Evolutionary conservation across 306 rosid genomes (phyloP), one percentile per base, ranked within the genome.

Genomic region (Quercus parvula): DNA sequence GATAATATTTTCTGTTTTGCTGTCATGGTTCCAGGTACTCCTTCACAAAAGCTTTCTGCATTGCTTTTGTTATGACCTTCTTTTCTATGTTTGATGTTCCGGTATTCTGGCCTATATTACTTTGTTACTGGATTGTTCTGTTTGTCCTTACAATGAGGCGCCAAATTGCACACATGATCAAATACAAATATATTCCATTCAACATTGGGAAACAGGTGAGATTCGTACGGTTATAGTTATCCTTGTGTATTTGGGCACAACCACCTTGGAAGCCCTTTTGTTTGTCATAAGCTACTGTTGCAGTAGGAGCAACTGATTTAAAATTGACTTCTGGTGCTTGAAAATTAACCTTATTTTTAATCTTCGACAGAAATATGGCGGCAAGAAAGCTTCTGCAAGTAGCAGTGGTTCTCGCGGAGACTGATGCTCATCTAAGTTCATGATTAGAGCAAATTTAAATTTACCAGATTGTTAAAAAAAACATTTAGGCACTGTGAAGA

Each of bases 61-160:
- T 88, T 18, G 97, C 94, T 17, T 94, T 94, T 75, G 49, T 87
- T 77, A 92, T 94, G 98, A 94, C 98, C 44, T 92, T 94, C 93
- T 91, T 94, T 68, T 92, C 98, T 12, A 56, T 86, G 77, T 94
- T 94, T 79, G 98, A 94, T 73, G 93, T 94, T 73, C 98, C 98
- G 61, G 97, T 92, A 71, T 94, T 94, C 73, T 94, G 98, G 97
- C 98, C 98, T 11, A 94, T 92, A 71, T 77, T 94, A 61, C 96
- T 94, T 63, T 89, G 89, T 77, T 94, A 94, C 85, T 94, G 97
- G 98, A 20, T 89, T 78, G 98, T 94, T 58, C 93, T 94, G 52
- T 94, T 92, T 76, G 86, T 88, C 83, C 92, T 94, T 75, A 94
- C 97, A 70, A 94, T 94, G 98, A 90, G 96, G 79, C 96, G 98